These are phyloP conservation scores for Juglanconis sp. DNA, from an alignment of 2,329 filamentous ascomycete genomes.

Conservation along the genomic window DNA sequence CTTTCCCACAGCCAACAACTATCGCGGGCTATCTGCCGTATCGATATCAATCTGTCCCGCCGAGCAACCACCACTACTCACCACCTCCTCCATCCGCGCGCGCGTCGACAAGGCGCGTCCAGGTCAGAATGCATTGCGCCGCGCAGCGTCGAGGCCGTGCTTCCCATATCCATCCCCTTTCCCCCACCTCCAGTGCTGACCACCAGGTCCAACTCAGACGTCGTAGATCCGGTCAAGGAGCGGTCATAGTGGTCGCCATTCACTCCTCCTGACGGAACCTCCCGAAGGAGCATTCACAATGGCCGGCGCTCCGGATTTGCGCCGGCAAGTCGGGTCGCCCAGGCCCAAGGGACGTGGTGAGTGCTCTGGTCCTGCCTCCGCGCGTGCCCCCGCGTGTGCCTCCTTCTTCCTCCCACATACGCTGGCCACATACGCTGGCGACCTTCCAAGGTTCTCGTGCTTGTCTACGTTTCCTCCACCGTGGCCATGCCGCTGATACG, in stretches of 20 bases:
- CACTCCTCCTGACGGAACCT: slow-evolving; percentile 33
- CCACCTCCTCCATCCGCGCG: background rate
- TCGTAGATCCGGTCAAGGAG: slow-evolving; percentile 41
- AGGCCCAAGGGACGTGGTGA: slow-evolving; percentile 55
- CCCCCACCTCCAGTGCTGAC: slow-evolving; percentile 15
- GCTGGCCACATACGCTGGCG: background rate
- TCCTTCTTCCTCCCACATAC: slow-evolving; percentile 6
- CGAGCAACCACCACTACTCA: background rate
- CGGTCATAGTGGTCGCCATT: slow-evolving; percentile 1
- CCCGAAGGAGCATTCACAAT: slow-evolving; percentile 4
- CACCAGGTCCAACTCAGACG: slow-evolving; percentile 31
- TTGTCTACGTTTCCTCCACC: background rate
- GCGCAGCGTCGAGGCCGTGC: too few relatives aligned
- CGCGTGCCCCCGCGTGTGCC: slow-evolving; percentile 4
- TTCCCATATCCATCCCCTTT: background rate
- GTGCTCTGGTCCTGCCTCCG: slow-evolving; percentile 23
- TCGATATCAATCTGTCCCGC: background rate
- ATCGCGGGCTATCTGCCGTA: background rate
- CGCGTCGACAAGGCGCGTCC: background rate
- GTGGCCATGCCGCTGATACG: slow-evolving; percentile 14
- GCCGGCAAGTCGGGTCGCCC: slow-evolving; percentile 53
- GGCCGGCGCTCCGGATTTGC: slow-evolving; percentile 36
- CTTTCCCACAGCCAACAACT: background rate
- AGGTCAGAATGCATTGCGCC: too few relatives aligned
- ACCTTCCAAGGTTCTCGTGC: background rate